A percentile compares a stretch with the other conserved stretches of the same genome.
Evolutionary conservation across 306 rosid species (phyloP).

Genomic region (Malus orientalis): DNA sequence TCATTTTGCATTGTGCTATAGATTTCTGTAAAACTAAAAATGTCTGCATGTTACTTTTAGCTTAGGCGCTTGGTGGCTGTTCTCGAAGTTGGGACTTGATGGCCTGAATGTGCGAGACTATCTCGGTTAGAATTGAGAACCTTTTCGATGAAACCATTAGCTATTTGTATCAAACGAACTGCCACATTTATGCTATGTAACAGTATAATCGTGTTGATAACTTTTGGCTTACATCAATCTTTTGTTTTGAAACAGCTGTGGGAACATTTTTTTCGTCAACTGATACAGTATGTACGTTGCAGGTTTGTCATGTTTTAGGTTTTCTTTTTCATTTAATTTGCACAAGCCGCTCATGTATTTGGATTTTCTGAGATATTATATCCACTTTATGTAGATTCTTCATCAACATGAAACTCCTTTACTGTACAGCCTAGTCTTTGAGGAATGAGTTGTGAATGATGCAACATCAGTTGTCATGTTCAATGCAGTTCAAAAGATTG

Average conservation of each 20-base stretch:
- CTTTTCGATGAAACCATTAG: not conserved
- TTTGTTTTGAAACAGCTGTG: slow-evolving; percentile 47
- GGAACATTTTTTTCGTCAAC: slow-evolving; percentile 90
- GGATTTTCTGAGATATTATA: not conserved
- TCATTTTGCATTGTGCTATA: not conserved
- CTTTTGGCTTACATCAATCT: slow-evolving; percentile 4
- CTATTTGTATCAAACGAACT: not conserved
- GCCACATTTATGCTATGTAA: not conserved
- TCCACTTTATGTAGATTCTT: slow-evolving; percentile 51
- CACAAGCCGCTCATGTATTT: not conserved
- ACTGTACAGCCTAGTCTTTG: slow-evolving; percentile 86
- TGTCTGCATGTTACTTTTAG: slow-evolving; percentile 25
- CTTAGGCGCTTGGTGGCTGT: slow-evolving; percentile 80
- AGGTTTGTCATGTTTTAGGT: slow-evolving; percentile 50
- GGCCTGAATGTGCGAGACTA: slow-evolving; percentile 52
- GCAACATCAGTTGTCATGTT: slow-evolving; percentile 91
- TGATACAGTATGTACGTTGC: slow-evolving; percentile 88
- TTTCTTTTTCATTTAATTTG: slow-evolving; percentile 20
- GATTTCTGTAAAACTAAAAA: not conserved
- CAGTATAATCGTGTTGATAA: not conserved
- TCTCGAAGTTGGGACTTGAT: slow-evolving; percentile 61
- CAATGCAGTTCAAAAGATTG: slow-evolving; percentile 78
- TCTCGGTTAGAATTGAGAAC: slow-evolving; percentile 44
- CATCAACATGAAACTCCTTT: slow-evolving; percentile 85
- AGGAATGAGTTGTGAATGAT: slow-evolving; percentile 95